Evolutionary conservation across 257 asterid species (phyloP).

Genomic region (Haberlea rhodopensis): DNA sequence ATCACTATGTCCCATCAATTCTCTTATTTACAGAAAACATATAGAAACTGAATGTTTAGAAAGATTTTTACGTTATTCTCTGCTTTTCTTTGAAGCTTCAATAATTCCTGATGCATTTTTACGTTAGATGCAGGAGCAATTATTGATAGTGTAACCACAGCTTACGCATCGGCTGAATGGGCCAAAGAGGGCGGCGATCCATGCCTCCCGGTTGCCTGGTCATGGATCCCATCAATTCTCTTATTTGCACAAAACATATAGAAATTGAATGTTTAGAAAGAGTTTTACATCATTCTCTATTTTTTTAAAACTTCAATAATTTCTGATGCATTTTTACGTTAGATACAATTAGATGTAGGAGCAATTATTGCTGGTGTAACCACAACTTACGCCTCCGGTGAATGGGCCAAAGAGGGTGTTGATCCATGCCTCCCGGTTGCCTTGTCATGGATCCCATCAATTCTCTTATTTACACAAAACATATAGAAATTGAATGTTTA

Average conservation of each 20-base stretch:
- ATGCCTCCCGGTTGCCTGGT: constrained; percentile 91
- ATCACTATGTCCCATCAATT: neutral
- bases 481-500: neutral
- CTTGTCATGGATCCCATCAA: constrained; percentile 62
- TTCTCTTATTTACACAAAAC: neutral
- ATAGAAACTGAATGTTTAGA: neutral
- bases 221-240: constrained; percentile 53
- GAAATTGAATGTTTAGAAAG: neutral
- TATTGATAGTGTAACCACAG: constrained; percentile 47
- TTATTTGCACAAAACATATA: neutral
- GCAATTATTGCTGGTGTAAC: constrained; percentile 53
- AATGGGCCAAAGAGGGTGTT: constrained; percentile 93
- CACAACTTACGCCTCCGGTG: constrained; percentile 44
- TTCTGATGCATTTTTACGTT: constrained; percentile 16
- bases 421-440: constrained; percentile 95
- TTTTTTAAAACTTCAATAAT: constrained; percentile 7
- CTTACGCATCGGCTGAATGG: constrained; percentile 60
- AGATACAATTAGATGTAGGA: constrained; percentile 62
- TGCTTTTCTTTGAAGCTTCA: constrained; percentile 9
- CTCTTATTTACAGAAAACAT: neutral
- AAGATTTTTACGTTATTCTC: constrained; percentile 10
- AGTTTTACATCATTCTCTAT: constrained; percentile 16
- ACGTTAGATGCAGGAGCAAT: constrained; percentile 54
- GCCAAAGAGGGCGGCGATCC: constrained; percentile 97
- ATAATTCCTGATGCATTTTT: constrained; percentile 17